Evolutionary conservation across 805 yeast genomes (phyloP).

Genomic region (Lipomyces yamadae): DNA sequence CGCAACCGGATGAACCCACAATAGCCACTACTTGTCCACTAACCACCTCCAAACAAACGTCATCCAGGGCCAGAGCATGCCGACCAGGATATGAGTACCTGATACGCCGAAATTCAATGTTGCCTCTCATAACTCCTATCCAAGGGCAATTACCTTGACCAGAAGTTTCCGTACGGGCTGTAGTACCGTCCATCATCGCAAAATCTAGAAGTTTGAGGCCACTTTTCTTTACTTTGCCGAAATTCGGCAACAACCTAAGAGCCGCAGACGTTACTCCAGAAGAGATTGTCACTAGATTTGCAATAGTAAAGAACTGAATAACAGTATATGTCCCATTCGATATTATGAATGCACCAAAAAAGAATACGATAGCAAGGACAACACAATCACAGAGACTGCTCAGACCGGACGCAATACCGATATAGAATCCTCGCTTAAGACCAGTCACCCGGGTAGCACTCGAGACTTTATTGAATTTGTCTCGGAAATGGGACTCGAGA

Average conservation of each 20-base stretch:
- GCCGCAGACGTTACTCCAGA: constrained; percentile 64
- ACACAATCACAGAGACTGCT: constrained; percentile 48
- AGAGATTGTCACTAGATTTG: constrained; percentile 75
- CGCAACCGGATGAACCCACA: constrained; percentile 88
- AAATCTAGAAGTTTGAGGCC: constrained; percentile 32
- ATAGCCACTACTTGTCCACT: constrained; percentile 64
- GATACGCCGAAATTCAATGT: constrained; percentile 53
- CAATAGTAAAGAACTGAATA: constrained; percentile 66
- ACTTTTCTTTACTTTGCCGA: constrained; percentile 68
- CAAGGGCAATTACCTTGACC: background rate
- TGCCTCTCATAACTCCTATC: background rate
- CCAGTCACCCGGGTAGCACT: constrained; percentile 27
- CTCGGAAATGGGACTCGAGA: constrained; percentile 55
- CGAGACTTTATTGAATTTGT: constrained; percentile 44
- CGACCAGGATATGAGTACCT: constrained; percentile 46
- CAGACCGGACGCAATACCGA: constrained; percentile 43
- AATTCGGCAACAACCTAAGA: constrained; percentile 72
- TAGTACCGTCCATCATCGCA: constrained; percentile 24
- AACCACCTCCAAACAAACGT: constrained; percentile 52
- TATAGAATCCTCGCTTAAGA: constrained; percentile 38
- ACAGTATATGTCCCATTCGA: constrained; percentile 60
- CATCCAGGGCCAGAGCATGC: constrained; percentile 38
- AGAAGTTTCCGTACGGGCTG: background rate
- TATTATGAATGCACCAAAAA: constrained; percentile 78
- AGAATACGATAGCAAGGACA: constrained; percentile 73